These are phyloP conservation scores for Phialemoniopsis sp. DNA, from an alignment of 2,329 filamentous ascomycete species.

Conservation along the genomic window DNA sequence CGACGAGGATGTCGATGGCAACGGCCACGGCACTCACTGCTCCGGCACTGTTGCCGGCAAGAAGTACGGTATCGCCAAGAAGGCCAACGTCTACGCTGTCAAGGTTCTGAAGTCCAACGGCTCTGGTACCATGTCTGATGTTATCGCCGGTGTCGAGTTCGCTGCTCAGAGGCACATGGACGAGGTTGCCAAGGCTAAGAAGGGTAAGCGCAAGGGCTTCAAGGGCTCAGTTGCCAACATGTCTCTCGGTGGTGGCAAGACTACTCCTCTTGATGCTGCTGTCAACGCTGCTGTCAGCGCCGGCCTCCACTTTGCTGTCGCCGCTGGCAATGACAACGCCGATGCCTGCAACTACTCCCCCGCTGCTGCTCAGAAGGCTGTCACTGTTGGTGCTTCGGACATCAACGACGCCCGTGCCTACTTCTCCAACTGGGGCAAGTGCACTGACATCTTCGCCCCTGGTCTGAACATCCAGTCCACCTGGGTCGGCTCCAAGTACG, in stretches of 20 bases:
- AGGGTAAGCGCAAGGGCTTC: constrained; percentile 90
- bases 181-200: constrained; percentile 74
- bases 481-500: constrained; percentile 95
- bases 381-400: constrained; percentile 94
- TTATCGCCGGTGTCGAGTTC: constrained; percentile 97
- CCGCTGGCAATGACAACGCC: constrained; percentile 97
- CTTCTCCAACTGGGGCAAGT: constrained; percentile 99
- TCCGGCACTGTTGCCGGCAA: constrained; percentile 96
- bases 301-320: constrained; percentile 96
- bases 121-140: constrained; percentile 97
- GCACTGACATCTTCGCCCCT: constrained; percentile 98
- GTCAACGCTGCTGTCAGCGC: constrained; percentile 90
- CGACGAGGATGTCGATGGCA: constrained; percentile 88
- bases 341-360: constrained; percentile 99
- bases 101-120: constrained; percentile 98
- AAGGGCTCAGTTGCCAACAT: constrained; percentile 99
- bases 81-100: constrained; percentile 93
- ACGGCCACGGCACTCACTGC: constrained; percentile 98
- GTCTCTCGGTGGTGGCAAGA: constrained; percentile 98
- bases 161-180: constrained; percentile 77
- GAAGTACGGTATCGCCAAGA: constrained; percentile 99
- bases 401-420: constrained; percentile 94
- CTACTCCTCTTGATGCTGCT: constrained; percentile 80
- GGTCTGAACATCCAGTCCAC: constrained; percentile 96
- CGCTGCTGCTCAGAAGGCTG: constrained; percentile 82